Conservation (phyloP, 805 yeast species). For the Candida patagonica region DNA sequence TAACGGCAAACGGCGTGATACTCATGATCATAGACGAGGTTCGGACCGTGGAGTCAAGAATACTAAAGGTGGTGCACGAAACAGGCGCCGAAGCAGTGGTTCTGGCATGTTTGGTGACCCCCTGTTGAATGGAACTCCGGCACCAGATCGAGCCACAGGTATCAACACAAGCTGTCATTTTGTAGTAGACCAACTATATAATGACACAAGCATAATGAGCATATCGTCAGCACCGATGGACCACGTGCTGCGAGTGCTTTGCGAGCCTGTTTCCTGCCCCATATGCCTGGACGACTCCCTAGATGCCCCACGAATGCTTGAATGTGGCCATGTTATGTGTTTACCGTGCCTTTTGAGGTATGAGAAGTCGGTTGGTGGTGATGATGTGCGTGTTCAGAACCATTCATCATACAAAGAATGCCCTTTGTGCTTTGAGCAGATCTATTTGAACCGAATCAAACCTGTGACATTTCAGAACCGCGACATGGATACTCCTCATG, state of each 20-base stretch:
- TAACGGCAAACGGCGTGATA: neutral
- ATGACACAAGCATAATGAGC: slow-evolving; percentile 73
- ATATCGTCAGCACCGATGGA: slow-evolving; percentile 51
- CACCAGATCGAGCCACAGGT: slow-evolving; percentile 24
- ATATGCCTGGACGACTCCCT: slow-evolving; percentile 80
- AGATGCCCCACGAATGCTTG: slow-evolving; percentile 88
- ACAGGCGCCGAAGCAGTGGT: neutral
- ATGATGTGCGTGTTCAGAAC: slow-evolving; percentile 22
- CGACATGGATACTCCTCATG: slow-evolving; percentile 49
- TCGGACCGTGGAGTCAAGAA: too few relatives aligned
- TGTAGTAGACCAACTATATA: slow-evolving; percentile 61
- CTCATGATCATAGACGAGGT: slow-evolving; percentile 1
- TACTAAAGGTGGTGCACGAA: neutral
- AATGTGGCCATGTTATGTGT: slow-evolving; percentile 92
- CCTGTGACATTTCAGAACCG: slow-evolving; percentile 51
- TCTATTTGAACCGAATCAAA: slow-evolving; percentile 46
- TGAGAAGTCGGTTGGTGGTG: slow-evolving; percentile 51
- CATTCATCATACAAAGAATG: slow-evolving; percentile 49
- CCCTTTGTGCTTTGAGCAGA: slow-evolving; percentile 63
- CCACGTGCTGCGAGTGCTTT: slow-evolving; percentile 60
- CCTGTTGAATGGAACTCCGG: slow-evolving; percentile 3
- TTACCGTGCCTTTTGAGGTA: slow-evolving; percentile 57
- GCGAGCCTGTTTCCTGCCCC: slow-evolving; percentile 71
- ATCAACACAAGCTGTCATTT: slow-evolving; percentile 81
- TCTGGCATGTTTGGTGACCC: neutral